Conservation (phyloP, 495 filamentous ascomycete genomes). For the Hamigera avellanea region DNA sequence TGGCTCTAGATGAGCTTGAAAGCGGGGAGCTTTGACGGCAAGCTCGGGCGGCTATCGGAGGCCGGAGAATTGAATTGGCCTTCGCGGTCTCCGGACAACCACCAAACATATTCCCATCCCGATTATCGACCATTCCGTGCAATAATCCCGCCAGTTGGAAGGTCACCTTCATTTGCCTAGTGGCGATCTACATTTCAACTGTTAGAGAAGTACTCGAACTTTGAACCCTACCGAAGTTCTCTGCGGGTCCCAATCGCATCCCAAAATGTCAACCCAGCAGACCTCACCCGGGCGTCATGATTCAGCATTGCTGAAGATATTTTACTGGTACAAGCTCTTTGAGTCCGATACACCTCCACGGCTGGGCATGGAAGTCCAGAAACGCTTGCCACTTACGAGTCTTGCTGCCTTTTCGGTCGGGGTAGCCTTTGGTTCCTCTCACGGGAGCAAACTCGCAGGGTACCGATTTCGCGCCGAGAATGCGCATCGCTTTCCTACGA, state of each 20-base stretch:
- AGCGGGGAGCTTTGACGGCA: constrained; percentile 1
- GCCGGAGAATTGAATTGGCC: constrained; percentile 7
- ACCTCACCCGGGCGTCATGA: constrained; percentile 6
- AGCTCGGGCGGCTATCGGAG: constrained; percentile 11
- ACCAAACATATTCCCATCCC: too few species aligned
- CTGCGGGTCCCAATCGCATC: not conserved
- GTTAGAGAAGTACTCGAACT: not conserved
- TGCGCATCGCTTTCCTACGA: constrained; percentile 75
- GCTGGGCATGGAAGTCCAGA: constrained; percentile 48
- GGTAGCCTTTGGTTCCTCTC: constrained; percentile 52
- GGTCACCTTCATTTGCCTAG: too few species aligned
- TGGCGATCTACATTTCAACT: too few species aligned
- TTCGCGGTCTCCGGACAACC: not conserved
- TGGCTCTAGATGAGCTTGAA: not conserved
- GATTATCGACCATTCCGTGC: too few species aligned
- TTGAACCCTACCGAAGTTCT: not conserved
- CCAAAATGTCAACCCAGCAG: constrained; percentile 18
- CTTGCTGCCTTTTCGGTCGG: constrained; percentile 52
- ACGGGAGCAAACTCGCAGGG: constrained; percentile 60
- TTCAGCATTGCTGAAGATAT: constrained; percentile 18
- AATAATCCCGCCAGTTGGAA: too few species aligned
- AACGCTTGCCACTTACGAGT: constrained; percentile 53
- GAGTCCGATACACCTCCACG: constrained; percentile 38
- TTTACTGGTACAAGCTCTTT: constrained; percentile 32
- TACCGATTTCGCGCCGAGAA: constrained; percentile 89